These are phyloP conservation scores for Lycium ferocissimum DNA, from an alignment of 257 asterid species.

Conservation along the genomic window DNA sequence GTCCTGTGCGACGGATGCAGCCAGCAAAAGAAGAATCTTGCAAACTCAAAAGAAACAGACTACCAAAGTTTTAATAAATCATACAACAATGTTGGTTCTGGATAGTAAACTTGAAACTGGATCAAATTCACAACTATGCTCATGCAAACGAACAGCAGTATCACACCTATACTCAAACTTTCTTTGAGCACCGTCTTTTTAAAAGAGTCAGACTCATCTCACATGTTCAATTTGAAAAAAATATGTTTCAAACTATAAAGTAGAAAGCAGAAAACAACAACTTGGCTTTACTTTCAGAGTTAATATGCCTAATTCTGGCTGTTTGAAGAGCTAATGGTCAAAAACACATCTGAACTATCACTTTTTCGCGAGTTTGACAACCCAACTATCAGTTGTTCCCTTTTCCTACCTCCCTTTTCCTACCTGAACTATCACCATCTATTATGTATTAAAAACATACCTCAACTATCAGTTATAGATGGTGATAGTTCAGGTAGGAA, in stretches of 20 bases:
- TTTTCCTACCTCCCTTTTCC: too few species aligned
- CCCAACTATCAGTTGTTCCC: too few species aligned
- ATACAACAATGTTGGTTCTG: neutral
- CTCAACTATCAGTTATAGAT: too few species aligned
- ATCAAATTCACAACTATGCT: neutral
- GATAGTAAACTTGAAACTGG: neutral
- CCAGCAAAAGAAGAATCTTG: neutral
- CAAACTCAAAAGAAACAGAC: neutral
- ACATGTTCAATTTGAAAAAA: neutral
- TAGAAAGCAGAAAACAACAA: neutral
- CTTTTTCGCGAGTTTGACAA: too few species aligned
- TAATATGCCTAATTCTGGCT: neutral
- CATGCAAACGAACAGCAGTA: neutral
- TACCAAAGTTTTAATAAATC: neutral
- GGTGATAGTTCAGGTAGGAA: too few species aligned
- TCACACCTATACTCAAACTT: neutral
- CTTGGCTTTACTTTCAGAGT: neutral
- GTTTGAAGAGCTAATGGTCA: too few species aligned
- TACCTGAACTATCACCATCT: too few species aligned
- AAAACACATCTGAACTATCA: too few species aligned
- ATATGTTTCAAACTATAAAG: neutral
- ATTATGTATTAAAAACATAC: too few species aligned
- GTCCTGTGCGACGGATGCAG: neutral
- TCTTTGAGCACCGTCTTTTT: neutral
- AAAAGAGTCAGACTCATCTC: conserved; percentile 8